These are phyloP conservation scores for Alternaria novae-zelandiae DNA, from an alignment of 2,329 filamentous ascomycete species.

Conservation along the genomic window DNA sequence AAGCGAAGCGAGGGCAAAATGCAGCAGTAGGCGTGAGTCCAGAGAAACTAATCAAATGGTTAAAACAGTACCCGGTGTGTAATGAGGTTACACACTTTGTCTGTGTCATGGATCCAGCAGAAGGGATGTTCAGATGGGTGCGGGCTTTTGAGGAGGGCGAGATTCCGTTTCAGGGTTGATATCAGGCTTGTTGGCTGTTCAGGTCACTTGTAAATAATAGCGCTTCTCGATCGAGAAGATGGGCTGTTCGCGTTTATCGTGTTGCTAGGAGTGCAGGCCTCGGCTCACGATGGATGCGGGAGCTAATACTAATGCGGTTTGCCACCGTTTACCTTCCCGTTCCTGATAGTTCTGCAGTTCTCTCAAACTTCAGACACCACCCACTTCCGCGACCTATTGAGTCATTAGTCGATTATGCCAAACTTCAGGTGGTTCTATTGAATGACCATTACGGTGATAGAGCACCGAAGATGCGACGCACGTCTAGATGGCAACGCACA, in stretches of 20 bases:
- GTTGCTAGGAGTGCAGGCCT: not conserved
- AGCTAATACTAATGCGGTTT: conserved; percentile 11
- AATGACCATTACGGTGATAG: not conserved
- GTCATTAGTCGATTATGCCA: not conserved
- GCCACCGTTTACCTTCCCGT: conserved; percentile 6
- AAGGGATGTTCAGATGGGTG: conserved; percentile 57
- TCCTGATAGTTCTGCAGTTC: not conserved
- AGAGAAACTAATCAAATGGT: conserved; percentile 56
- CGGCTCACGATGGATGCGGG: not conserved
- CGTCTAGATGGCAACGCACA: conserved; percentile 29
- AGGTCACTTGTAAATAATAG: not conserved
- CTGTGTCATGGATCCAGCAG: conserved; percentile 62
- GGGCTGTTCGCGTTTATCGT: not conserved
- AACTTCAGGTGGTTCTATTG: not conserved
- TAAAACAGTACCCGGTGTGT: conserved; percentile 59
- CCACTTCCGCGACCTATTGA: not conserved
- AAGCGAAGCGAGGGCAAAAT: not conserved
- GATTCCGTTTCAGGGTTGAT: not conserved
- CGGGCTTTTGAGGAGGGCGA: conserved; percentile 20
- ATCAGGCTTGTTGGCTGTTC: not conserved
- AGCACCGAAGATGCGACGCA: conserved; percentile 9
- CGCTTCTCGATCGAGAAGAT: not conserved
- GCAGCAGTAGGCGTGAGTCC: conserved; percentile 30
- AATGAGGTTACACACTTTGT: conserved; percentile 67
- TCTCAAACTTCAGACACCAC: not conserved